Percentiles rank a stretch among this genome's conserved stretches.
Conservation (phyloP, 2,329 filamentous ascomycete species). For the Didymella pomorum region DNA sequence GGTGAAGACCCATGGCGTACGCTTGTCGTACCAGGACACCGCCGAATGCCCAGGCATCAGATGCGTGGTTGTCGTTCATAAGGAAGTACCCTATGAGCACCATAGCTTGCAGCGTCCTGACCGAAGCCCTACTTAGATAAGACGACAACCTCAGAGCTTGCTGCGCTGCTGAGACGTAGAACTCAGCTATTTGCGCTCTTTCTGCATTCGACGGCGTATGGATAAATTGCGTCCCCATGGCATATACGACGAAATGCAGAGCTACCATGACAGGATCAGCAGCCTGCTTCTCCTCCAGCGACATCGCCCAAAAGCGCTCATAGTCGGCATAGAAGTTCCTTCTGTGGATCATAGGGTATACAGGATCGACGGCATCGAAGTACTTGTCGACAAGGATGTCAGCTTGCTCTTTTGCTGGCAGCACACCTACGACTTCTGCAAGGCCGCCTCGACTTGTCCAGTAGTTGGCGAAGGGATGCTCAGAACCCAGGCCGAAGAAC, state of each 20-base stretch:
- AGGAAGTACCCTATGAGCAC: constrained; percentile 83
- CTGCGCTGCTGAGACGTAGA: constrained; percentile 81
- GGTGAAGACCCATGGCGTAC: constrained; percentile 82
- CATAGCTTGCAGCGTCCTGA: constrained; percentile 80
- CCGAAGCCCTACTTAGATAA: constrained; percentile 77
- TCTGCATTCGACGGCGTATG: constrained; percentile 64
- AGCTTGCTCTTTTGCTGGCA: constrained; percentile 78
- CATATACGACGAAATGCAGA: constrained; percentile 78
- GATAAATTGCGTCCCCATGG: constrained; percentile 80
- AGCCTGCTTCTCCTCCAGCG: constrained; percentile 63
- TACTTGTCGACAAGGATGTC: constrained; percentile 69
- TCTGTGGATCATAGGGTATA: constrained; percentile 81
- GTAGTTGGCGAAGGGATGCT: constrained; percentile 83
- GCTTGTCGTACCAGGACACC: constrained; percentile 79
- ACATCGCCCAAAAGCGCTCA: constrained; percentile 76
- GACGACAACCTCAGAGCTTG: constrained; percentile 78
- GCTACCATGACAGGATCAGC: constrained; percentile 75
- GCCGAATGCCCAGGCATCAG: constrained; percentile 83
- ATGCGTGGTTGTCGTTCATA: constrained; percentile 86
- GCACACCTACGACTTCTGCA: constrained; percentile 75
- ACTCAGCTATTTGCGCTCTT: constrained; percentile 78
- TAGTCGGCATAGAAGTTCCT: constrained; percentile 81
- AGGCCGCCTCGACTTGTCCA: constrained; percentile 82
- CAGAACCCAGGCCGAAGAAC: constrained; percentile 80
- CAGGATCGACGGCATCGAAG: constrained; percentile 73